These are phyloP conservation scores for Turritis glabra DNA, from an alignment of 345 rosid genomes.

Conservation along the genomic window DNA sequence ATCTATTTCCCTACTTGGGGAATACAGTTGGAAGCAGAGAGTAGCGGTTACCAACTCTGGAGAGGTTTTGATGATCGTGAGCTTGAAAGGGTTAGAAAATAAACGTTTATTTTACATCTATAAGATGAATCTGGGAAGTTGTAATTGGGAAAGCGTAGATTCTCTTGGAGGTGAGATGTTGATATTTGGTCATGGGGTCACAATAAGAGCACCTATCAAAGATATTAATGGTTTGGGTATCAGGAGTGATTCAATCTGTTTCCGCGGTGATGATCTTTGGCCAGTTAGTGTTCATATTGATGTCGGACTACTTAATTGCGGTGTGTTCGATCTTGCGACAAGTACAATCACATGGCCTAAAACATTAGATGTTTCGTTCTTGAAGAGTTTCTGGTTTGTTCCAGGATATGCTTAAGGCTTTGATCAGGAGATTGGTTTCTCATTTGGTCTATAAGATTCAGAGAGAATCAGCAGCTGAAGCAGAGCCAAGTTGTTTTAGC, in stretches of 20 bases:
- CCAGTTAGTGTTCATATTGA: neutral
- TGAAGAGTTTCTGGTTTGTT: slow-evolving; percentile 8
- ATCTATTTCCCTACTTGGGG: neutral
- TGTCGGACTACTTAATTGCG: neutral
- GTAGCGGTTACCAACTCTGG: neutral
- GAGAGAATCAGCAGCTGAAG: neutral
- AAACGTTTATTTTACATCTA: neutral
- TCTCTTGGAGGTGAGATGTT: slow-evolving; percentile 24
- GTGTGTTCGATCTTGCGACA: slow-evolving; percentile 7
- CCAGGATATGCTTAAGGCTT: slow-evolving; percentile 7
- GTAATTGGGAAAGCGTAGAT: neutral
- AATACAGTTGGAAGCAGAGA: neutral
- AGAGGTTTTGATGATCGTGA: slow-evolving; percentile 4
- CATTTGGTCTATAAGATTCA: neutral
- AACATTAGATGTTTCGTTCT: neutral
- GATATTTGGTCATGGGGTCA: slow-evolving; percentile 8
- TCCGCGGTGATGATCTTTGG: neutral
- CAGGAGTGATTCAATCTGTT: slow-evolving; percentile 3
- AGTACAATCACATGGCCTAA: neutral
- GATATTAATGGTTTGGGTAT: neutral
- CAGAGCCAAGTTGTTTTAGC: neutral
- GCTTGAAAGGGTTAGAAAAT: neutral
- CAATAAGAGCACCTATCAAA: neutral
- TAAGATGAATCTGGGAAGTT: neutral
- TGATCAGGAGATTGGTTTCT: neutral